These are phyloP conservation scores for Salvia rosmarinus DNA, from an alignment of 257 asterid genomes.

Conservation along the genomic window DNA sequence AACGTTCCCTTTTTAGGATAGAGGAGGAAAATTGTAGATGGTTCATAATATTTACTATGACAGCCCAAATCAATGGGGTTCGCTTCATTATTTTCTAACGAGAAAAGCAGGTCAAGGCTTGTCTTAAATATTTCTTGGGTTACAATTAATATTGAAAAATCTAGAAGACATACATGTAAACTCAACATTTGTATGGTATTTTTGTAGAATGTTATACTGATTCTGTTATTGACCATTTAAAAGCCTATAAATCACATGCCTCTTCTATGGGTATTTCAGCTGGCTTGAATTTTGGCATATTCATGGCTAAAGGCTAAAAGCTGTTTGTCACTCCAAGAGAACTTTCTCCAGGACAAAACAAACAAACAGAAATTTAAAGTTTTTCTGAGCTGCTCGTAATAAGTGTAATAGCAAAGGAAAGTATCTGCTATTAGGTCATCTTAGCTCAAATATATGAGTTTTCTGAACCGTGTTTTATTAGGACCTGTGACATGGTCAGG, in stretches of 20 bases:
- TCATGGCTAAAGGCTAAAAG: not conserved
- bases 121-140: not conserved
- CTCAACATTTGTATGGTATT: not conserved
- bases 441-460: not conserved
- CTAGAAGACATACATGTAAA: not conserved
- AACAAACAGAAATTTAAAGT: no score
- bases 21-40: not conserved
- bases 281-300: not conserved
- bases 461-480: not conserved
- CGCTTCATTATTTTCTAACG: slow-evolving; percentile 9
- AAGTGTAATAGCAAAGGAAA: not conserved
- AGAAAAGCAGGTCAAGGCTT: not conserved
- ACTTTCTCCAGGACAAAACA: no score
- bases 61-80: slow-evolving; percentile 1
- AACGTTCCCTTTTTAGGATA: not conserved
- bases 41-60: not conserved
- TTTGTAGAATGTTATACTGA: not conserved
- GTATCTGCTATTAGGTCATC: not conserved
- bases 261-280: not conserved
- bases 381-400: not conserved
- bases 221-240: not conserved
- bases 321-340: no score
- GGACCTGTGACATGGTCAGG: not conserved
- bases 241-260: not conserved
- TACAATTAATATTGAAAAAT: not conserved